Base-by-base conservation (phyloP, 192 early-diverging fungal species). In the Podila minutissima region DNA sequence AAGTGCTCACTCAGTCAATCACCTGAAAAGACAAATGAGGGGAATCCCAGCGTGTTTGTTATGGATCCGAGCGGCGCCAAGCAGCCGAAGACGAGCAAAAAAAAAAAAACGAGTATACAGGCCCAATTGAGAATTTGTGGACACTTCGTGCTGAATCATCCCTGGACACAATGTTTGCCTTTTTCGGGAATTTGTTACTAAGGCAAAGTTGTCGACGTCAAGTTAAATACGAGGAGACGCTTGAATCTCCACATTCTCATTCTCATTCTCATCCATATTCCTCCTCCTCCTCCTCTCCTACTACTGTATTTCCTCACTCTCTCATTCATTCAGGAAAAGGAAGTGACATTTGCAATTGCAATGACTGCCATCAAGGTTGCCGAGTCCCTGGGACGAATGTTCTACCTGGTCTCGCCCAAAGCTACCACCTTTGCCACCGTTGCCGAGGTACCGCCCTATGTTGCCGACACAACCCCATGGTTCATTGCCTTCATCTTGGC, bases 371-470 rank as follows among this genome's bases (percentile, higher is more conserved):
- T 82, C 35, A 74, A 83, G 28, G 62, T 83, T 24, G 74, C 84
- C 35, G 72, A 72, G 48, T 82, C 83, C 58, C 72, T 85, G 33
- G 86, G 86, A 49, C 83, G 88, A 22, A 71, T 90, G 72, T 87
- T 90, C 53, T 90, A 90, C 71, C 22, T 90, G 22, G 87, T 89
- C 37, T 72, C 75, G 10, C 88, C 88, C 20, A 75, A 70, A 53
- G 62, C 72, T 19, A 75, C 82, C 1, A 82, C 72, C 2, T 89
- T 86, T 68, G 71, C 35, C 17, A 76, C 70, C 0, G 17, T 72
- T 26, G 74, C 78, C 50, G 71, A 87, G 26, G 87, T 90, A 0
- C 88, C 88, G 15, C 74, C 88, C 65, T 90, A 89, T 64, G 85
- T 90, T 2, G 61, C 78, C 15, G 83, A 87, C 64, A 83, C 89